phyloP scores from a whole-genome alignment of 495 filamentous ascomycete species.

The Elasticomyces elasticus region DNA sequence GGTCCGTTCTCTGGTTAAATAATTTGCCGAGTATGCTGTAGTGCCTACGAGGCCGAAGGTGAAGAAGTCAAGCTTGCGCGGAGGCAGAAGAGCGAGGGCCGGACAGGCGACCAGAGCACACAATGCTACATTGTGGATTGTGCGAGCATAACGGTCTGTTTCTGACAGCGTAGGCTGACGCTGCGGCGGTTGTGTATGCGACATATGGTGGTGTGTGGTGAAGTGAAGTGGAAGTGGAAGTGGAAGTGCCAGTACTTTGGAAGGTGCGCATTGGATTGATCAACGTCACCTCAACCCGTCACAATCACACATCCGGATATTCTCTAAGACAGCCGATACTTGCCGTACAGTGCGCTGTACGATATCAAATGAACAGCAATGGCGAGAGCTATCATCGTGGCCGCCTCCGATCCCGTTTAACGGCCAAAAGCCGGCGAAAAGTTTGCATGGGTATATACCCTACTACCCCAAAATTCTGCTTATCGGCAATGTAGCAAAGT shows the following conservation, averaged over 20 bases:
- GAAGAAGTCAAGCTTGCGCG: constrained; percentile 65
- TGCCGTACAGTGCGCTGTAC: too few species aligned
- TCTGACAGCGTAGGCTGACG: constrained; percentile 20
- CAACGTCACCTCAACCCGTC: too few species aligned
- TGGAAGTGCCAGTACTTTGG: too few species aligned
- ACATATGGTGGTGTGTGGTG: constrained; percentile 12
- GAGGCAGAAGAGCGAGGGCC: constrained; percentile 61
- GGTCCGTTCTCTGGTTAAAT: constrained; percentile 51
- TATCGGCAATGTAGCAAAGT: constrained; percentile 15
- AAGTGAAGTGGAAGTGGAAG: background rate
- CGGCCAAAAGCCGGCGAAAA: too few species aligned
- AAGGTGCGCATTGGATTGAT: too few species aligned
- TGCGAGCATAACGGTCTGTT: constrained; percentile 34
- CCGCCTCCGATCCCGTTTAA: too few species aligned
- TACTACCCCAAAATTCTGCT: background rate
- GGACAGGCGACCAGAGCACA: constrained; percentile 59
- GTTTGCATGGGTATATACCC: background rate
- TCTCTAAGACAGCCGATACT: too few species aligned
- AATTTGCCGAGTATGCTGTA: constrained; percentile 36
- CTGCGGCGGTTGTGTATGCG: constrained; percentile 17
- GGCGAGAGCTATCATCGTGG: too few species aligned
- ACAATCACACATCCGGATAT: too few species aligned
- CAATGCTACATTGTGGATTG: constrained; percentile 52
- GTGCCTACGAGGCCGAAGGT: constrained; percentile 50
- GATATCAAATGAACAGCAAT: too few species aligned